Percentiles rank a stretch among this genome's conserved stretches.
phyloP scores from a whole-genome alignment of 768 basidiomycete species.

The Myochromella boudieri region DNA sequence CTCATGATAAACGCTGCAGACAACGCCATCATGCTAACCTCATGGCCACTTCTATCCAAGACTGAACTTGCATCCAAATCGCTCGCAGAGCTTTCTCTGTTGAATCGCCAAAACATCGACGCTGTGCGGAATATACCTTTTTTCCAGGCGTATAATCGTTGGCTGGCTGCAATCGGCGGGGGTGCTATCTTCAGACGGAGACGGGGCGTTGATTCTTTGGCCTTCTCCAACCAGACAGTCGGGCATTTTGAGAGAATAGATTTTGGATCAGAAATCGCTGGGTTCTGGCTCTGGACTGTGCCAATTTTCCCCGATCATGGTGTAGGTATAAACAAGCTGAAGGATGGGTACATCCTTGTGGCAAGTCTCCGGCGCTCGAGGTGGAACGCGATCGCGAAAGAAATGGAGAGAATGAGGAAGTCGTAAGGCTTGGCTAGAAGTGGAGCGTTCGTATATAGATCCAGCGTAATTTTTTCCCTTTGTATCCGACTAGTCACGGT shows the following conservation, averaged over 20 bases:
- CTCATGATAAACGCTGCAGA: background rate
- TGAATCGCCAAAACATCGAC: conserved; percentile 1
- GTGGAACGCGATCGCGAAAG: conserved; percentile 3
- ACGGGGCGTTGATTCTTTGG: background rate
- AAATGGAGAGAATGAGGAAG: background rate
- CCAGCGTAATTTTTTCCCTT: too few species aligned
- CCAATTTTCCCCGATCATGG: conserved; percentile 3
- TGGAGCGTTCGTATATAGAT: too few species aligned
- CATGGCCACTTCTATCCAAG: conserved; percentile 4
- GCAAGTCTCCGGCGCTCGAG: background rate
- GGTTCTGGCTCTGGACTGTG: conserved; percentile 7
- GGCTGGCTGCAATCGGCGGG: conserved; percentile 7
- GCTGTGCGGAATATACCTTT: conserved; percentile 7
- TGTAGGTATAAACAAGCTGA: conserved; percentile 4
- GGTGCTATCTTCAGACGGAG: conserved; percentile 4
- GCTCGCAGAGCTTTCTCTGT: conserved; percentile 2
- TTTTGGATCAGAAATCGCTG: conserved; percentile 7
- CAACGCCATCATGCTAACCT: conserved; percentile 10
- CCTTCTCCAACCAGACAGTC: conserved; percentile 7
- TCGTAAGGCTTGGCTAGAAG: too few species aligned
- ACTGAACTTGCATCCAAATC: conserved; percentile 1
- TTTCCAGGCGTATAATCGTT: conserved; percentile 2
- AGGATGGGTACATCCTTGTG: conserved; percentile 5
- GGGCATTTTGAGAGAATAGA: conserved; percentile 1
- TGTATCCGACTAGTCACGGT: too few species aligned